phyloP scores from a whole-genome alignment of 805 yeast species.

The Debaryomyces castellii region DNA sequence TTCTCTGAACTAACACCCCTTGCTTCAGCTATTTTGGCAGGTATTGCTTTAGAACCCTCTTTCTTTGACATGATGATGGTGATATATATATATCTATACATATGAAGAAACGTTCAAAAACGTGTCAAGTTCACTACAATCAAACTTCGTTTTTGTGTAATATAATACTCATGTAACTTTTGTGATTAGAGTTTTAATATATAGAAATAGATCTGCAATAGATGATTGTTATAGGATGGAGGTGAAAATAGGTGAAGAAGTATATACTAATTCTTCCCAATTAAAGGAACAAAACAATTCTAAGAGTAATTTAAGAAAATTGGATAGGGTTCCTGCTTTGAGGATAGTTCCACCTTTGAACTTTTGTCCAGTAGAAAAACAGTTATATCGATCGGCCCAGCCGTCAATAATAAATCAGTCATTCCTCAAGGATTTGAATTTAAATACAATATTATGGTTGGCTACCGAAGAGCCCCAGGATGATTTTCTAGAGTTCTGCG shows the following conservation, averaged over 20 bases:
- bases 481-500: slow-evolving; percentile 78
- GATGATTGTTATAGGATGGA: not conserved
- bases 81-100: not conserved
- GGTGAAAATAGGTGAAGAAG: not conserved
- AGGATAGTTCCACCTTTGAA: slow-evolving; percentile 90
- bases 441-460: slow-evolving; percentile 86
- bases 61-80: slow-evolving; percentile 34
- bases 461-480: slow-evolving; percentile 96
- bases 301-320: slow-evolving; percentile 12
- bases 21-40: slow-evolving; percentile 8
- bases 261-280: slow-evolving; percentile 2
- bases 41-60: slow-evolving; percentile 23
- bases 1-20: slow-evolving; percentile 7
- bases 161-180: not conserved
- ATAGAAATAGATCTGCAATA: not conserved
- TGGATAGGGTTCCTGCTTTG: slow-evolving; percentile 53
- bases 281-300: not conserved
- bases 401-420: slow-evolving; percentile 93
- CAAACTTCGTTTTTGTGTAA: not conserved
- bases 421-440: slow-evolving; percentile 69
- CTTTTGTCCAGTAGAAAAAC: slow-evolving; percentile 90
- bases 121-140: not conserved
- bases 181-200: not conserved
- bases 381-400: slow-evolving; percentile 87
- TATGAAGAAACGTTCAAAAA: not conserved